These are phyloP conservation scores for Coemansia sp. DNA, from an alignment of 192 early-diverging fungal genomes.

Conservation along the genomic window DNA sequence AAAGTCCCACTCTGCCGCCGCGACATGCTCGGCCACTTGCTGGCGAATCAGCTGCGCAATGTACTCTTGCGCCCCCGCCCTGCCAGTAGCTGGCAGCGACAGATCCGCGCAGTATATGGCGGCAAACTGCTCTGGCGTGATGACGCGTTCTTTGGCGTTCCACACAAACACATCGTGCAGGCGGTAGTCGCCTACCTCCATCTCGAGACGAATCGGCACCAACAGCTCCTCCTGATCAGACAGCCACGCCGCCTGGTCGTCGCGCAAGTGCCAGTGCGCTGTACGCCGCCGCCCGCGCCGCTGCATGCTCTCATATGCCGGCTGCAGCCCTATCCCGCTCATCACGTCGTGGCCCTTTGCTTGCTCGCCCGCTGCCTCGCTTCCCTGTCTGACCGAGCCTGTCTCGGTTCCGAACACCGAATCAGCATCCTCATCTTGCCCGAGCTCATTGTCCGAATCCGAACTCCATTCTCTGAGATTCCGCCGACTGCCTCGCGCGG, in stretches of 20 bases:
- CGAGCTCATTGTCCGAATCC: constrained; percentile 52
- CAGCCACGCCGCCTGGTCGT: constrained; percentile 55
- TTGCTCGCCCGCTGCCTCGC: constrained; percentile 32
- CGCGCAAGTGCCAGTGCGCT: constrained; percentile 52
- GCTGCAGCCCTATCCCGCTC: constrained; percentile 50
- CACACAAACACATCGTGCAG: constrained; percentile 89
- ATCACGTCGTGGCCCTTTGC: constrained; percentile 30
- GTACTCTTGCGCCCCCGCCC: constrained; percentile 30
- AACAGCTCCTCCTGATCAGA: constrained; percentile 73
- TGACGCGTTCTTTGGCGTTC: constrained; percentile 83
- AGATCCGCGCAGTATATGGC: constrained; percentile 82
- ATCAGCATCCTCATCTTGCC: constrained; percentile 40
- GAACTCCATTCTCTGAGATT: constrained; percentile 57
- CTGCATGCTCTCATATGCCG: constrained; percentile 28
- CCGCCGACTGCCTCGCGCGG: constrained; percentile 47
- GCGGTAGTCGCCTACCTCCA: constrained; percentile 85
- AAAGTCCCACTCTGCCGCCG: constrained; percentile 37
- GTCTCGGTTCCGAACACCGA: constrained; percentile 49
- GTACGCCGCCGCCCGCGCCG: constrained; percentile 48
- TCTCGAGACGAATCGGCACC: constrained; percentile 89
- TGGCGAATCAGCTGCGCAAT: constrained; percentile 52
- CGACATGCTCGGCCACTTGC: constrained; percentile 51
- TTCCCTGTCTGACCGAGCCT: constrained; percentile 44
- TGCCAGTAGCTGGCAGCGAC: constrained; percentile 56
- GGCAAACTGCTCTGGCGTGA: constrained; percentile 85